Base-by-base conservation (phyloP, 306 rosid genomes). In the Cajanus cajan region DNA sequence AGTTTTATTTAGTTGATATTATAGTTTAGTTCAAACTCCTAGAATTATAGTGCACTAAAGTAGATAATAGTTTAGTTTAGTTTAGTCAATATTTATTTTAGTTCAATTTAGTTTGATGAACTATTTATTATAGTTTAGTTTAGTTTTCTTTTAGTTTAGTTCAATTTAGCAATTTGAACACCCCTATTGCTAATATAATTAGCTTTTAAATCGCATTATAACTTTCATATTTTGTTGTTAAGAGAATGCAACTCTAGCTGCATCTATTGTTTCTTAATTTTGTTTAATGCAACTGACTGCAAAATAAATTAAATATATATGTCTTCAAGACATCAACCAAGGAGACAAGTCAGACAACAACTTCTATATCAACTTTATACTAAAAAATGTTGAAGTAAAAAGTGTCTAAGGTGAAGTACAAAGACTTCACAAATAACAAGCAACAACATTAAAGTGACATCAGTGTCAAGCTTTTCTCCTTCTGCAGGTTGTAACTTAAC, bases 391-490 rank as follows among this genome's bases (percentile, higher is more conserved):
- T 16, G 25, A 63, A 14, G 10, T 8, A 33, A 5, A 48, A 48
- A 48, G 0, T 28, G 31, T 67, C 51, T 55, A 68, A 77, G 37
- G 48, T 19, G 68, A 45, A 66, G 47, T 18, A 14, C 52, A 39
- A 51, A 48, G 76, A 73, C 51, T 75, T 81, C 70, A 52, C 33
- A 68, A 37, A 6, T 37, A 68, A 33, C 78, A 51, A 78, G 85
- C 82, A 80, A 80, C 59, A 80, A 80, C 50, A 12, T 43, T 10
- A 50, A 57, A 73, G 25, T 73, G 83, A 81, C 85, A 77, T 80
- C 61, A 55, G 11, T 39, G 18, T 21, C 44, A 81, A 68, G 62
- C 47, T 40, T 67, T 58, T 74, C 71, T 83, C 47, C 59, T 64
- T 71, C 36, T 66, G 80, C 80, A 7, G 28, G 44, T 41, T 84